Evolutionary conservation across 2,329 filamentous ascomycete genomes (phyloP), one percentile per base, ranked within the genome.

Genomic region (Colletotrichum destructivum): DNA sequence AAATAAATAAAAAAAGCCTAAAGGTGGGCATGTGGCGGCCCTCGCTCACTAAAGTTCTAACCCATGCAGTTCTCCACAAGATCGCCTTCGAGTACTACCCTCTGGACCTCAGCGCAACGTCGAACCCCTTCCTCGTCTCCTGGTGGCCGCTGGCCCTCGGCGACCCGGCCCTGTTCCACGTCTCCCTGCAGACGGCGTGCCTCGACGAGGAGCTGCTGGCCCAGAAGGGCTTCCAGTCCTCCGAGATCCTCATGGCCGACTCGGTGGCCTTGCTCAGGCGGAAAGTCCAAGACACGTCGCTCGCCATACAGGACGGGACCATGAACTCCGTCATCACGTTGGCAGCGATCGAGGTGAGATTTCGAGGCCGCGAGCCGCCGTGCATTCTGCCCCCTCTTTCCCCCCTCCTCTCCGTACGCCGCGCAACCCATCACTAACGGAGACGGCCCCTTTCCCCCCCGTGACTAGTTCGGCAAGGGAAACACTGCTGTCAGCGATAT

Each of bases 81-180:
- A 90, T 90, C 57, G 87, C 88, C 0, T 90, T 90, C 62, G 85
- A 89, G 73, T 90, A 90, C 75, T 90, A 90, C 74, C 88, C 88
- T 0, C 80, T 89, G 23, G 88, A 90, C 62, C 79, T 88, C 9
- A 84, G 82, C 71, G 75, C 82, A n/a, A 77, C 78, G 0, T 88
- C 88, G 9, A 90, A 90, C 74, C 88, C 88, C 0, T 90, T 90
- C 71, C 79, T 90, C 21, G 79, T 89, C 8, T 89, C 87, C 0
- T 90, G 88, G 88, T 90, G 88, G 88, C 88, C 88, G 0, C 80
- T 87, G 1, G 88, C 88, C 0, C 81, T 90, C 0, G 84, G 81
- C 0, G 88, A 90, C 66, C 87, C 88, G 0, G 87, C 87, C 5
- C 75, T 90, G 1, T 90, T 90, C 65, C 87, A 90, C 73, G 88